Evolutionary conservation across 225 moss, liverwort and hornwort genomes (phyloP), one percentile per base, ranked within the genome.

Genomic region (Neckera pumila): DNA sequence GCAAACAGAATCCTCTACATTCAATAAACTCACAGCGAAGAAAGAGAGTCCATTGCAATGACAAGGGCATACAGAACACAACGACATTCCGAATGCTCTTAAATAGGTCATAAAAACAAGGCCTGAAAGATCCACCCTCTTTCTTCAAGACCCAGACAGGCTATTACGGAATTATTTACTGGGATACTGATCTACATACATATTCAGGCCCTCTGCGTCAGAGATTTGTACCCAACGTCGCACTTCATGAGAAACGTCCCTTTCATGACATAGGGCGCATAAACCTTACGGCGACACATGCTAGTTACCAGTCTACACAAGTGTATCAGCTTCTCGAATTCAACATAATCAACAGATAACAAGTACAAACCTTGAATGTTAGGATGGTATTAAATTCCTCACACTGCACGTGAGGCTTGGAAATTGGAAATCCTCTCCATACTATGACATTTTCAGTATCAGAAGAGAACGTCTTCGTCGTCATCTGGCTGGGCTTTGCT

Each of bases 391-490:
- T 17, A 27, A 27, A 54, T 78, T 85, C 85, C 71, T 82, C 89
- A 71, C 43, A 80, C 77, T 85, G 57, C 89, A 79, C 47, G 54
- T 67, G 83, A 33, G 82, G 85, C 66, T 86, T 85, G 81, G 72
- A 73, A 78, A 86, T 67, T 67, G 60, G 49, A 56, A 82, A 89
- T 74, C 76, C 40, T 62, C 40, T 77, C 88, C 63, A 57, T 74
- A 30, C 38, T 38, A 22, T 69, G 80, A 54, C 56, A 54, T 72
- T 59, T 42, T n/a, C 27, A 60, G 79, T 33, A 90, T 93, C 67
- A 92, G 89, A 93, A 93, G 63, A 93, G 86, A 77, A 92, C 49
- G 72, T 92, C 93, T 86, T 93, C 89, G 82, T 93, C 93, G 21
- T 82, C 79, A 72, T 86, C 71, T 64, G 87, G 63, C 45, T 75